Evolutionary conservation across 495 filamentous ascomycete genomes (phyloP), one percentile per base, ranked within the genome.

Genomic region (Astrothelium subdiscretum): DNA sequence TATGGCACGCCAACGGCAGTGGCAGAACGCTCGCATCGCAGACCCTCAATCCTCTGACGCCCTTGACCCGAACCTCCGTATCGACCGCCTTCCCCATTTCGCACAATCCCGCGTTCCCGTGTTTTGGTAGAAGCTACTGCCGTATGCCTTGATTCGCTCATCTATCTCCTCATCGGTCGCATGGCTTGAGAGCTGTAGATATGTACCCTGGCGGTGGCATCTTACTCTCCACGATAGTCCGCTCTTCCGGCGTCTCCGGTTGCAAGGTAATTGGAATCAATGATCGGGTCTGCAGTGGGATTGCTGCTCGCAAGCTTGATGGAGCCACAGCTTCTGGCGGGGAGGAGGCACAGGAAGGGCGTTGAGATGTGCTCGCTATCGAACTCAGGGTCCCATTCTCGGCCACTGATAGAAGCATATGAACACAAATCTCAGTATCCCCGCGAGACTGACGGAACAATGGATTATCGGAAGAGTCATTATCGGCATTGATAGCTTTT

Each of bases 211-310:
- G 42, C 18, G 8, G 42, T 11, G 42, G 42, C 0, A 59, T 22
- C 3, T 57, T 58, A 31, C 44, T 62, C 8, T 57, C 32, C 13
- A 66, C 26, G 0, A 66, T 63, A 8, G 63, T 13, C 20, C 65
- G 66, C 64, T 64, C 64, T 32, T 70, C 71, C 1, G 66, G 63
- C 59, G 70, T 69, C 26, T 65, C 68, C 74, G 0, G 75, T 80
- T 1, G 62, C 68, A 57, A 72, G 73, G 57, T 75, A 78, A 52
- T 79, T 76, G 1, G 77, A 75, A 62, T 80, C 73, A 24, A 80
- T 70, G 10, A 73, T 15, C 0, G 79, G 78, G 0, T 65, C 8
- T 1, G 66, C 69, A 12, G 32, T 59, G 0, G 73, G 65, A 43
- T 78, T 67, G 0, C 54, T 66, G 0, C 73, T 77, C 0, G 68